Evolutionary conservation across 1,284 basidiomycete genomes (phyloP), one percentile per base, ranked within the genome.

Genomic region (Trichosporon sp.): DNA sequence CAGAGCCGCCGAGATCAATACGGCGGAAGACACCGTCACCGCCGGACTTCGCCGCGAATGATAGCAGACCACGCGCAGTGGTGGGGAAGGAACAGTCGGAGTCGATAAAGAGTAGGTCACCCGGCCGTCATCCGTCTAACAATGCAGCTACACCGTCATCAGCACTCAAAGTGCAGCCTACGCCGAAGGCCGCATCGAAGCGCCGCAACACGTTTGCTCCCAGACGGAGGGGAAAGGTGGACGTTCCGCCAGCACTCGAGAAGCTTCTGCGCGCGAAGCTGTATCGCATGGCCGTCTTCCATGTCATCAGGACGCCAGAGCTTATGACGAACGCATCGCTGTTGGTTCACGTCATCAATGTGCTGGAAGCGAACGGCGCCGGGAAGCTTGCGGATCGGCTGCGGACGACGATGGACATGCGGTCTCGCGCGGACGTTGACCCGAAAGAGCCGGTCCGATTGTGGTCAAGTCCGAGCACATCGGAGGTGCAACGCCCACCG

Each of bases 261-360:
- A 66, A 68, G 27, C 71, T 78, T 6, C 72, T 78, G 31, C 36
- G 62, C 19, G 65, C 69, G 9, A 70, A 72, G 16, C 69, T 77
- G 13, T 76, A 69, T 60, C 71, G 75, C 16, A 61, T 76, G 29
- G 64, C 73, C 7, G 73, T 73, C 9, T 75, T 74, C 56, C 73
- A 73, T 49, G 52, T 75, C 14, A 62, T 78, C 61, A 63, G 64
- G 25, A 69, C 67, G 14, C 72, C 75, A 3, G 68, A 71, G 58
- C 70, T 70, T 61, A 63, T 71, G 29, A 46, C 66, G n/a, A 63
- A 76, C 52, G 54, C 36, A 1, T 19, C 37, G 1, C 58, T 77
- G 25, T 29, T 77, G 1, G 27, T 62, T 4, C 49, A 60, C 14
- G 63, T 75, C 3, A 70, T 69, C 10, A 36, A 59, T 9, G 40